phyloP scores from a whole-genome alignment of 2,329 filamentous ascomycete genomes.

The Epicoccum nigrum region DNA sequence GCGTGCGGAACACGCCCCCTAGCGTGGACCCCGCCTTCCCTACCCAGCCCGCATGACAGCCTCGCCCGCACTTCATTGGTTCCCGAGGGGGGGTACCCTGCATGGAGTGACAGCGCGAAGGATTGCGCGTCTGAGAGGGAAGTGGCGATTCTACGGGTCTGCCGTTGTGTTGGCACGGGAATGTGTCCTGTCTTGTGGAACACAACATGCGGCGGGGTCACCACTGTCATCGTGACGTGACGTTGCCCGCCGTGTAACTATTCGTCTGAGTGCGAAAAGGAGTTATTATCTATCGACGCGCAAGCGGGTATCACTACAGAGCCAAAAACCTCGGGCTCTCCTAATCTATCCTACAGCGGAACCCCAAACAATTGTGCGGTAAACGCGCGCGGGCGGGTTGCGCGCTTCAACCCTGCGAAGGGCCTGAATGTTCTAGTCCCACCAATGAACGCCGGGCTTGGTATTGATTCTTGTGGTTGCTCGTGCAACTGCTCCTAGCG shows the following conservation, averaged over 20 bases:
- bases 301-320: conserved; percentile 18
- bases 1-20: too few species aligned
- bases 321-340: too few species aligned
- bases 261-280: too few species aligned
- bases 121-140: conserved; percentile 4
- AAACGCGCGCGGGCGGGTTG: too few species aligned
- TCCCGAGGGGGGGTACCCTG: conserved; percentile 2
- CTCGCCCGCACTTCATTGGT: conserved; percentile 5
- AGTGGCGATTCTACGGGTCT: conserved; percentile 12
- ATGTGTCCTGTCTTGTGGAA: too few species aligned
- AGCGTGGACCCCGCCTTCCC: conserved; percentile 16
- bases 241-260: too few species aligned
- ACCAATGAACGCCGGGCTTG: conserved; percentile 11
- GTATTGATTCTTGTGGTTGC: neutral
- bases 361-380: neutral
- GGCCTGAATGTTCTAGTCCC: conserved; percentile 7
- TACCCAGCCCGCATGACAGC: conserved; percentile 14
- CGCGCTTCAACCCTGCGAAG: neutral
- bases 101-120: conserved; percentile 6
- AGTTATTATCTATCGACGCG: too few species aligned
- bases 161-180: too few species aligned
- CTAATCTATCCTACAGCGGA: too few species aligned
- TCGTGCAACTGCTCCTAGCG: conserved; percentile 10
- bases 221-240: neutral
- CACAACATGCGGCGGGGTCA: neutral